phyloP scores from a whole-genome alignment of 495 filamentous ascomycete genomes.

The Penicillium coprophilum region DNA sequence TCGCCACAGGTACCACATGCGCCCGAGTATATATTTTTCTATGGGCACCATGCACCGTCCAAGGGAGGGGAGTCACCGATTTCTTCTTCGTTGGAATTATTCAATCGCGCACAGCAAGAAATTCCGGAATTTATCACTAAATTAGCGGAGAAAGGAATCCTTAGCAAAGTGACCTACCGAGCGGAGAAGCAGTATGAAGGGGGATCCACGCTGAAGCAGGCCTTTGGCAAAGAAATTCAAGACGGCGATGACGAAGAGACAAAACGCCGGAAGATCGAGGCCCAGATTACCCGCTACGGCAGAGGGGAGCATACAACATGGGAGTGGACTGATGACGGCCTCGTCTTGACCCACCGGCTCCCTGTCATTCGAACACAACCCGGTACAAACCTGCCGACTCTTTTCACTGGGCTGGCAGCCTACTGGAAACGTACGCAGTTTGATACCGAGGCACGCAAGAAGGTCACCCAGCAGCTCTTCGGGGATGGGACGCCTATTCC shows the following conservation, averaged over 20 bases:
- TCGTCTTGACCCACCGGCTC: slow-evolving; percentile 43
- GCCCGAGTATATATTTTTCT: slow-evolving; percentile 56
- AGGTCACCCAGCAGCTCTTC: slow-evolving; percentile 34
- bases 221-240: slow-evolving; percentile 50
- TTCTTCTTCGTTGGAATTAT: slow-evolving; percentile 52
- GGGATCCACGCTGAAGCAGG: slow-evolving; percentile 52
- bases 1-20: slow-evolving; percentile 54
- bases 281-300: slow-evolving; percentile 48
- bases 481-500: slow-evolving; percentile 55
- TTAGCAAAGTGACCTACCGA: slow-evolving; percentile 48
- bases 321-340: slow-evolving; percentile 48
- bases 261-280: slow-evolving; percentile 46
- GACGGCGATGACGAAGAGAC: slow-evolving; percentile 48
- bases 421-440: slow-evolving; percentile 41
- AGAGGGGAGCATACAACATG: slow-evolving; percentile 41
- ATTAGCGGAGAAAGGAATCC: slow-evolving; percentile 46
- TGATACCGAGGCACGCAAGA: slow-evolving; percentile 22
- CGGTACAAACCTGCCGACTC: slow-evolving; percentile 46
- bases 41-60: slow-evolving; percentile 34
- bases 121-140: slow-evolving; percentile 50
- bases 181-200: slow-evolving; percentile 44
- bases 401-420: slow-evolving; percentile 52
- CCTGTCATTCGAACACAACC: slow-evolving; percentile 51
- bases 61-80: slow-evolving; percentile 54
- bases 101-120: slow-evolving; percentile 44